Base-by-base conservation (phyloP, 768 basidiomycete genomes). In the Leccinum barrowsii region DNA sequence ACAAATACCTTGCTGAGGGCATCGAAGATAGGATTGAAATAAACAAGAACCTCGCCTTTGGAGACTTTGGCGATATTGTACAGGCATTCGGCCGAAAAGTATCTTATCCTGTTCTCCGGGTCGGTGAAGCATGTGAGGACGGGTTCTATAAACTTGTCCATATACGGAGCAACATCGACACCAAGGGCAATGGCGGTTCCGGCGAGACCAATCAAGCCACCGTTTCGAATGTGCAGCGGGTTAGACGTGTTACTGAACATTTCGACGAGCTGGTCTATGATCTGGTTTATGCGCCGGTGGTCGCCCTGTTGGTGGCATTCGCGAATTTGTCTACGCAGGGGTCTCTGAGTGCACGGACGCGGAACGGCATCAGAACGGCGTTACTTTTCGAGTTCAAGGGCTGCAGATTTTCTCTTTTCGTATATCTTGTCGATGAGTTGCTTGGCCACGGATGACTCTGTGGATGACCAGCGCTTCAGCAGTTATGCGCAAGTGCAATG, bases 61-160 rank as follows among this genome's bases (percentile, higher is more conserved):
- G 94, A 96, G 15, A 97, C 95, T 74, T 95, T 93, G 26, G 91
- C 92, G 62, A 99, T 95, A 75, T 99, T 99, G 77, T 99, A 99
- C 62, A 99, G 76, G 68, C 94, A 96, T 71, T 99, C 97, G 24
- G 94, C 95, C 5, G 96, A 96, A 77, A 97, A 98, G 76, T 98
- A 99, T 47, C 94, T 85, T 59, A 98, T 93, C 69, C 94, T 82
- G 75, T 92, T 94, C 78, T 98, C 96, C 2, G 89, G 81, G 72
- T 99, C 97, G 60, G 88, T 85, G 73, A 99, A 97, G 74, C 96
- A 97, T 54, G 84, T 83, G 26, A 98, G 82, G 32, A 99, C 81
- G 2, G 92, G 89, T 46, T 89, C 86, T 35, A 97, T 83, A 69
- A 99, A 97, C 65, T 88, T 89, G 58, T 92, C 91, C 85, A 98